Evolutionary conservation across 2,329 filamentous ascomycete genomes (phyloP).

Genomic region (Purpureocillium takamizusanense): DNA sequence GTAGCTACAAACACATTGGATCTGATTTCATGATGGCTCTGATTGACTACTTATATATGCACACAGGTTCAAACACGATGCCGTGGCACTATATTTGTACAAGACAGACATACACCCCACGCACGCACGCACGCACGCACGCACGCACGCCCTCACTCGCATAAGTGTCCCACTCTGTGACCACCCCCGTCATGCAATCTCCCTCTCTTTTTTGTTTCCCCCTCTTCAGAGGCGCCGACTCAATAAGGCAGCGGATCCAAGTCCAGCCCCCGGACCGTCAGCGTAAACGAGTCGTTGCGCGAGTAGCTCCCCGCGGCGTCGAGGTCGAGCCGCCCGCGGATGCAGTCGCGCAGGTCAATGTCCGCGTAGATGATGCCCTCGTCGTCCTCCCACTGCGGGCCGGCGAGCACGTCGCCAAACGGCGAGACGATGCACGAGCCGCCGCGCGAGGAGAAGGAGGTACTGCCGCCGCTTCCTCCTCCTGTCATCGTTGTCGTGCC

Average conservation of each 20-base stretch:
- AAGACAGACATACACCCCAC: too few species aligned
- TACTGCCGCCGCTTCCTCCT: neutral
- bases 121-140: too few species aligned
- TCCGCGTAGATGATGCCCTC: slow-evolving; percentile 59
- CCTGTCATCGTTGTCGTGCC: neutral
- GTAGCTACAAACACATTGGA: too few species aligned
- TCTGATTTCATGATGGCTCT: too few species aligned
- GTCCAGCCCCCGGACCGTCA: slow-evolving; percentile 50
- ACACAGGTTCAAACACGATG: too few species aligned
- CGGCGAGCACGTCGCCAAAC: slow-evolving; percentile 67
- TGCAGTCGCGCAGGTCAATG: slow-evolving; percentile 81
- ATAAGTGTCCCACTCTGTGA: too few species aligned
- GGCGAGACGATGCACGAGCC: slow-evolving; percentile 79
- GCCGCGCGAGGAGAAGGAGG: slow-evolving; percentile 47
- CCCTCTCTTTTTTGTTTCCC: neutral
- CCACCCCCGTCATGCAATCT: neutral
- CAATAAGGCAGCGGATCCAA: slow-evolving; percentile 47
- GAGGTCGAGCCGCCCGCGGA: slow-evolving; percentile 70
- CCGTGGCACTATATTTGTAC: too few species aligned
- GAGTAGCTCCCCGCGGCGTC: slow-evolving; percentile 84
- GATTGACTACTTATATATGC: too few species aligned
- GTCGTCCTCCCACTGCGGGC: slow-evolving; percentile 76
- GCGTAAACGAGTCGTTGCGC: slow-evolving; percentile 55
- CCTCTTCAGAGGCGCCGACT: neutral
- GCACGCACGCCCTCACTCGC: too few species aligned